Evolutionary conservation across 208 protist genomes (phyloP).

Genomic region (Leishmania arabica): DNA sequence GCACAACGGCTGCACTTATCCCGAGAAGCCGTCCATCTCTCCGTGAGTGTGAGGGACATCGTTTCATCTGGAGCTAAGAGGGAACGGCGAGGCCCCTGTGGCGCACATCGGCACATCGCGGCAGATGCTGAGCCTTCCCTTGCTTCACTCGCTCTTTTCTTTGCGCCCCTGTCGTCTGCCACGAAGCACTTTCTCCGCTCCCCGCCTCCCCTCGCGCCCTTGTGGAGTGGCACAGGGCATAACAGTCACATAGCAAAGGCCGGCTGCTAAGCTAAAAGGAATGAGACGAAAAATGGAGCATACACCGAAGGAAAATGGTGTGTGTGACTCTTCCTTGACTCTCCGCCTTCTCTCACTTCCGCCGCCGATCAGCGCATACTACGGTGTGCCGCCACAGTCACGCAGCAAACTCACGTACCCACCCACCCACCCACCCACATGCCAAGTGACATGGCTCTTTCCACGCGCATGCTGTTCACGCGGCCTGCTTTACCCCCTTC

Average conservation of each 20-base stretch:
- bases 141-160: neutral
- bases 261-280: neutral
- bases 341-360: neutral
- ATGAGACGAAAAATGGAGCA: neutral
- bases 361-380: neutral
- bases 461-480: neutral
- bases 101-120: neutral
- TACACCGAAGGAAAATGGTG: neutral
- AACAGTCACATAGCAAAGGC: neutral
- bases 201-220: neutral
- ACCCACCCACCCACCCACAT: neutral
- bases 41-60: constrained; percentile 15
- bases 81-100: neutral
- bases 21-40: constrained; percentile 69
- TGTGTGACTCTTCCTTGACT: neutral
- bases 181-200: neutral
- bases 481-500: neutral
- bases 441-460: neutral
- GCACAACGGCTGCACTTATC: constrained; percentile 93
- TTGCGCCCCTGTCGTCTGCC: neutral
- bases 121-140: neutral
- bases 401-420: neutral
- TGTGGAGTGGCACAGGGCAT: neutral
- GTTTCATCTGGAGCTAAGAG: neutral
- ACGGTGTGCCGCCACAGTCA: neutral